These are phyloP conservation scores for Ophiostoma ulmi DNA, from an alignment of 2,329 filamentous ascomycete species.

Conservation along the genomic window DNA sequence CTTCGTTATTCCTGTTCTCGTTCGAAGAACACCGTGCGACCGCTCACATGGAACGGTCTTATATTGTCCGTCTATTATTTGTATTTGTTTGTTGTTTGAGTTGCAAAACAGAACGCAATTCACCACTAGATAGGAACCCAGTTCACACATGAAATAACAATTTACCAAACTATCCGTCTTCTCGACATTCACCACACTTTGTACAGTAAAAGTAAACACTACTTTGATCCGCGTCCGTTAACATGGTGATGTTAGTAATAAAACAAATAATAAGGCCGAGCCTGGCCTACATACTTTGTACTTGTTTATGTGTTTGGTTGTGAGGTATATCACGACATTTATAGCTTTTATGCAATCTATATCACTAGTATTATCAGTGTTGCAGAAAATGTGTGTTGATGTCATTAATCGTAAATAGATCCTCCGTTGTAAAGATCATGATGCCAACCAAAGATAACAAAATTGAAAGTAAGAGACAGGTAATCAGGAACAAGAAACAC, in stretches of 20 bases:
- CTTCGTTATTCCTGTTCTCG: background rate
- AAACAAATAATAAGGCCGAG: background rate
- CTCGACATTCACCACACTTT: background rate
- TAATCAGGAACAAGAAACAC: background rate
- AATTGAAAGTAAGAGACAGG: background rate
- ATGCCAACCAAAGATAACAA: background rate
- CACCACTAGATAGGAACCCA: constrained; percentile 12
- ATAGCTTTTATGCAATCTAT: background rate
- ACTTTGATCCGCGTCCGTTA: background rate
- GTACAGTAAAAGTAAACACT: background rate
- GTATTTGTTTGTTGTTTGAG: background rate
- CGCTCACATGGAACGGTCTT: too few relatives aligned
- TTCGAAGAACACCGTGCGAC: too few relatives aligned
- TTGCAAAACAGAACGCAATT: background rate
- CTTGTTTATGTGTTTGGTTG: background rate
- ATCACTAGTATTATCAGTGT: background rate
- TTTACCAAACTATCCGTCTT: background rate
- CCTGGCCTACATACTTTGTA: background rate
- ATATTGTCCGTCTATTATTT: background rate
- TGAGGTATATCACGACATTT: background rate
- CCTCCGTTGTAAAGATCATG: background rate
- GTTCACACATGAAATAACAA: constrained; percentile 3
- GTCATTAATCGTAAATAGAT: background rate
- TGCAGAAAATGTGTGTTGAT: background rate
- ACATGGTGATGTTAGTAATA: constrained; percentile 6